Evolutionary conservation across 495 filamentous ascomycete species (phyloP).

Genomic region (Penicillium dipodomyicola): DNA sequence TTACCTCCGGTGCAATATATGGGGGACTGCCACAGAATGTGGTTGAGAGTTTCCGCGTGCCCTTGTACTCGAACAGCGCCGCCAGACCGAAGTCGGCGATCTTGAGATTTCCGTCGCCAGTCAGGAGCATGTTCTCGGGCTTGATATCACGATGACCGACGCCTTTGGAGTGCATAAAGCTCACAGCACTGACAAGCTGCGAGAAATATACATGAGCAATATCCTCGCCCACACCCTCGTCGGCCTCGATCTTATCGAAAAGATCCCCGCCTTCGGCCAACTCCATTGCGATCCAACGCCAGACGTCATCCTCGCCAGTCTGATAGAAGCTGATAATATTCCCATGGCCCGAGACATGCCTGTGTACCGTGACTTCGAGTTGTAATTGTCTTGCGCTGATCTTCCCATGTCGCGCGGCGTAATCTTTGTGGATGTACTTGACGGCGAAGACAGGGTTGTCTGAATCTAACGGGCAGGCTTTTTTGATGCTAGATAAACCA

Average conservation of each 20-base stretch:
- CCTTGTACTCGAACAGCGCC: conserved; percentile 87
- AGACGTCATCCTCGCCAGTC: conserved; percentile 80
- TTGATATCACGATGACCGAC: conserved; percentile 89
- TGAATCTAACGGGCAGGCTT: conserved; percentile 71
- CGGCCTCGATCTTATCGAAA: conserved; percentile 99
- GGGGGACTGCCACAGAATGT: conserved; percentile 96
- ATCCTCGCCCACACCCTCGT: conserved; percentile 86
- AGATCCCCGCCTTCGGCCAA: conserved; percentile 92
- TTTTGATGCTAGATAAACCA: conserved; percentile 71
- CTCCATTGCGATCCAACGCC: conserved; percentile 99
- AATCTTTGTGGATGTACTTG: conserved; percentile 97
- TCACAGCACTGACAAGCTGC: conserved; percentile 84
- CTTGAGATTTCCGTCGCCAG: conserved; percentile 82
- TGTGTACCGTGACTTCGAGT: conserved; percentile 86
- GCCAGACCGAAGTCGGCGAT: conserved; percentile 96
- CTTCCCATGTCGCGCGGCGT: conserved; percentile 82
- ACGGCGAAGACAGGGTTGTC: conserved; percentile 83
- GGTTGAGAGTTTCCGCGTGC: conserved; percentile 69
- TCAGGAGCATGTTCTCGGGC: conserved; percentile 85
- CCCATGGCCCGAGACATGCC: conserved; percentile 78
- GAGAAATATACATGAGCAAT: conserved; percentile 95
- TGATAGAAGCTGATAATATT: conserved; percentile 93
- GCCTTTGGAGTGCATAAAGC: conserved; percentile 91
- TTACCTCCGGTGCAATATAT: conserved; percentile 96
- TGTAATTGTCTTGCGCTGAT: conserved; percentile 83